phyloP scores from a whole-genome alignment of 1,284 basidiomycete genomes.

The Meripilus lineatus region DNA sequence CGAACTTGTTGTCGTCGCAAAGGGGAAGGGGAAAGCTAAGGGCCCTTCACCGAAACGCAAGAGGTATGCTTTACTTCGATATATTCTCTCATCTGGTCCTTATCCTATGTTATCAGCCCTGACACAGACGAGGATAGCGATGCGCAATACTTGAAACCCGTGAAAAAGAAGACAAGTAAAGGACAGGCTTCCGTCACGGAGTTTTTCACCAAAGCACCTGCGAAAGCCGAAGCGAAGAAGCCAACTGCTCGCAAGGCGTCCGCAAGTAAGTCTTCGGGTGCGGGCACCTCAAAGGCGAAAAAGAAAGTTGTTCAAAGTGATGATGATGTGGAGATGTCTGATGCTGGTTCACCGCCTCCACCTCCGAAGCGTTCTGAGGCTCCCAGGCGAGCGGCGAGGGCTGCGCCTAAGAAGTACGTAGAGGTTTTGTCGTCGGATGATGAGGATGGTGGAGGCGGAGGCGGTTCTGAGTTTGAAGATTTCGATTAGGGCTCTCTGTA shows the following conservation, averaged over 20 bases:
- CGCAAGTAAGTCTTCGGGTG: conserved; percentile 48
- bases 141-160: conserved; percentile 41
- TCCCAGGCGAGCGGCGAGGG: conserved; percentile 32
- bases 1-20: conserved; percentile 21
- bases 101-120: conserved; percentile 19
- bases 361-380: conserved; percentile 25
- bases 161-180: conserved; percentile 24
- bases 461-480: conserved; percentile 27
- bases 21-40: conserved; percentile 35
- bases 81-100: background rate
- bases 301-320: conserved; percentile 31
- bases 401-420: conserved; percentile 31
- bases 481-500: conserved; percentile 20
- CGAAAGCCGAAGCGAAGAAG: conserved; percentile 29
- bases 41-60: conserved; percentile 44
- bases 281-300: conserved; percentile 30
- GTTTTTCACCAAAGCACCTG: conserved; percentile 52
- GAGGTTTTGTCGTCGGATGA: conserved; percentile 34
- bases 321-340: conserved; percentile 23
- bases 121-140: conserved; percentile 31
- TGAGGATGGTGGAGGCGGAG: conserved; percentile 23
- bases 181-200: conserved; percentile 48
- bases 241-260: conserved; percentile 44
- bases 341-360: conserved; percentile 12
- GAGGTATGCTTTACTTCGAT: conserved; percentile 36